Conservation (phyloP, 495 filamentous ascomycete genomes). For the Tuber microsphaerosporum region DNA sequence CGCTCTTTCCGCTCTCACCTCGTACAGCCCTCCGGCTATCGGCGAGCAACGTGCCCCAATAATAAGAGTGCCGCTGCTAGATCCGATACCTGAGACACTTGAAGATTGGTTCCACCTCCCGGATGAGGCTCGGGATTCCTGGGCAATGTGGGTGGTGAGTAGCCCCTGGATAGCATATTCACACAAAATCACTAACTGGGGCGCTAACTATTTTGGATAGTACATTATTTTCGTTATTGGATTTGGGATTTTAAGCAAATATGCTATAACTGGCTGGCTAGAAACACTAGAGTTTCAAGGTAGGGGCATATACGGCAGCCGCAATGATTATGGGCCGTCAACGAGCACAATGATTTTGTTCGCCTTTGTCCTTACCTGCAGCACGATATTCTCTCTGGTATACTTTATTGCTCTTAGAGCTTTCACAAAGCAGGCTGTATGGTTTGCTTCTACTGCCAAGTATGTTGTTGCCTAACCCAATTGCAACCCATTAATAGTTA, state of each 20-base stretch:
- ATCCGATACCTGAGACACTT: background rate
- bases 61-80: background rate
- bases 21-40: background rate
- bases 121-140: background rate
- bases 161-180: background rate
- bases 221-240: background rate
- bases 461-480: conserved; percentile 2
- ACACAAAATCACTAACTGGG: background rate
- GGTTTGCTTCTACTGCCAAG: conserved; percentile 68
- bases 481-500: background rate
- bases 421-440: conserved; percentile 87
- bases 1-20: background rate
- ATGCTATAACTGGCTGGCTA: background rate
- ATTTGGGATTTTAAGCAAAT: background rate
- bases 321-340: background rate
- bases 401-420: conserved; percentile 71
- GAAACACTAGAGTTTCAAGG: background rate
- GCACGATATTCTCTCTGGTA: conserved; percentile 63
- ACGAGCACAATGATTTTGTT: conserved; percentile 77
- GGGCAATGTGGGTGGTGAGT: background rate
- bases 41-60: background rate
- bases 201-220: background rate
- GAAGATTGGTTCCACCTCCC: background rate
- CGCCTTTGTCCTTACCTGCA: conserved; percentile 62
- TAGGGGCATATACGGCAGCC: background rate